Evolutionary conservation across 2,329 filamentous ascomycete genomes (phyloP).

Genomic region (Cadophora sp.): DNA sequence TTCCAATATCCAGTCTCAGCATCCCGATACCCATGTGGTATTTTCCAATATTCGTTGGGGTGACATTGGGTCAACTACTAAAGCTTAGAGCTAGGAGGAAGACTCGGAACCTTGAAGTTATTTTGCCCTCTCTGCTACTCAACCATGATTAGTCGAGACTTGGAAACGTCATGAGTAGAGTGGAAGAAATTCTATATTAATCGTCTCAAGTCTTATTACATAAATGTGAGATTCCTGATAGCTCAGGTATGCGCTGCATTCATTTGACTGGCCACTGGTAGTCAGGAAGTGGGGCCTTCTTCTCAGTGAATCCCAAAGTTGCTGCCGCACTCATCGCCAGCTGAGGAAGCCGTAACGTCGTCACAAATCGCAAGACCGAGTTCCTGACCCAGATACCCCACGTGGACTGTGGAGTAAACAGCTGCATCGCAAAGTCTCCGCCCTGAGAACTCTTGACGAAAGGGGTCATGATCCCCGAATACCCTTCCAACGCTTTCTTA

Average conservation of each 20-base stretch:
- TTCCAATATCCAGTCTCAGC: constrained; percentile 52
- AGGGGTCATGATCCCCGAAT: constrained; percentile 52
- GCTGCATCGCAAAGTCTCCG: constrained; percentile 22
- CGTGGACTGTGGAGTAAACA: constrained; percentile 22
- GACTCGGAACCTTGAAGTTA: no score
- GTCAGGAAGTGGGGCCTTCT: constrained; percentile 11
- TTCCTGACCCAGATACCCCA: constrained; percentile 27
- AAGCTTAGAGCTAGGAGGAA: constrained; percentile 6
- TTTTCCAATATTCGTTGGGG: constrained; percentile 67
- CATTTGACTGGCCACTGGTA: constrained; percentile 5
- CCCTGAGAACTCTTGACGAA: constrained; percentile 21
- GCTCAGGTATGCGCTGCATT: not conserved
- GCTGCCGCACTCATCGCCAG: constrained; percentile 16
- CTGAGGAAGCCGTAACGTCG: constrained; percentile 21
- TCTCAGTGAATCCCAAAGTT: constrained; percentile 23
- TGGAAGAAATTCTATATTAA: not conserved
- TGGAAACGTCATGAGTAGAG: no score
- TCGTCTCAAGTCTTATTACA: no score
- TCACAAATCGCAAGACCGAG: constrained; percentile 28
- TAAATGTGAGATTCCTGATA: no score
- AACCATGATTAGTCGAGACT: no score
- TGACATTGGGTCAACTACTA: constrained; percentile 60
- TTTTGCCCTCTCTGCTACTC: no score
- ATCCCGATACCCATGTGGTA: constrained; percentile 57
- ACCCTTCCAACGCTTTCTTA: constrained; percentile 44